Evolutionary conservation across 2,329 filamentous ascomycete species (phyloP).

Genomic region (Seiridium cupressi): DNA sequence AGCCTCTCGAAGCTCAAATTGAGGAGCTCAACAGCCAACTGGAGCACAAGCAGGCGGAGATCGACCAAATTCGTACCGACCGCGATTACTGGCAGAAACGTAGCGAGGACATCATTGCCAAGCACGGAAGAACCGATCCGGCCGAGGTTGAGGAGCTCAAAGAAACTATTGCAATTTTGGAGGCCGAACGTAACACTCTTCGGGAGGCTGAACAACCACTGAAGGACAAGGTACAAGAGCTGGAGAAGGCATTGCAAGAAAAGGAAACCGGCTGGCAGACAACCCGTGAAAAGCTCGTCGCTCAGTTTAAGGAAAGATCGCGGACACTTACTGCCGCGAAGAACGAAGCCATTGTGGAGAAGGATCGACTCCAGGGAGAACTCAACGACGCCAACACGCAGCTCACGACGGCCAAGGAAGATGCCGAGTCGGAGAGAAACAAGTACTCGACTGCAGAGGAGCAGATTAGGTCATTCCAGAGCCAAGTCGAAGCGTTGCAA

Average conservation of each 20-base stretch:
- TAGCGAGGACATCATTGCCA: conserved; percentile 91
- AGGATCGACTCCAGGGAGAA: conserved; percentile 49
- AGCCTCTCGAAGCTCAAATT: conserved; percentile 79
- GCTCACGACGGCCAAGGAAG: conserved; percentile 39
- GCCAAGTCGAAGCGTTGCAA: conserved; percentile 25
- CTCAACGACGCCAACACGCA: conserved; percentile 43
- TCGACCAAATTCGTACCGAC: conserved; percentile 86
- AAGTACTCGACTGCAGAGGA: conserved; percentile 34
- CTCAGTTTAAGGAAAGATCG: conserved; percentile 63
- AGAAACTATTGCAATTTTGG: conserved; percentile 65
- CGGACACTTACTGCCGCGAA: conserved; percentile 53
- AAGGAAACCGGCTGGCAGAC: conserved; percentile 55
- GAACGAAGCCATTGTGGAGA: conserved; percentile 49
- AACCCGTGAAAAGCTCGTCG: conserved; percentile 51
- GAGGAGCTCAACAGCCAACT: conserved; percentile 80
- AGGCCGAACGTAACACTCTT: conserved; percentile 62
- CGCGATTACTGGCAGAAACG: conserved; percentile 95
- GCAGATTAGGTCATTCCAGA: conserved; percentile 42
- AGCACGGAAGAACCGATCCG: conserved; percentile 93
- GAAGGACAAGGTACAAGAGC: conserved; percentile 51
- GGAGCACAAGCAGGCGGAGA: conserved; percentile 79
- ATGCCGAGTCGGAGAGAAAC: conserved; percentile 52
- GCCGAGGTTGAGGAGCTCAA: conserved; percentile 89
- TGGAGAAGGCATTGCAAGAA: conserved; percentile 49
- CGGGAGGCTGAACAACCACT: conserved; percentile 49